Conservation (phyloP, 1,284 basidiomycete genomes). For the Ceratobasidium sp. region DNA sequence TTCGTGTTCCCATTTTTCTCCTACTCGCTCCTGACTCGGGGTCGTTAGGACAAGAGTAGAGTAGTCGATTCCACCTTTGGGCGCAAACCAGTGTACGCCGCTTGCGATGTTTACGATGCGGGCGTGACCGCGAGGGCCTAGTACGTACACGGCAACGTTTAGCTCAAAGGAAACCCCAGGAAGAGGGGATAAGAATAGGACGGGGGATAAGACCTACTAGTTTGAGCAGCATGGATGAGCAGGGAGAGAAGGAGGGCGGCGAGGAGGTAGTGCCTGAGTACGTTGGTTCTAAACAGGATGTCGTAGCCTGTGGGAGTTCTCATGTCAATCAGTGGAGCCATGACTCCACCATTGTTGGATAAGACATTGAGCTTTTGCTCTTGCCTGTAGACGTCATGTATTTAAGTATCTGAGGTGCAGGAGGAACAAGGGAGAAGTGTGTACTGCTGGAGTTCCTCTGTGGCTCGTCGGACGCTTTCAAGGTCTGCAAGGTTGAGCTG, state of each 20-base stretch:
- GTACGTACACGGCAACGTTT: too few relatives aligned
- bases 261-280: slow-evolving; percentile 61
- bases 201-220: neutral
- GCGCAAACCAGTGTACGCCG: neutral
- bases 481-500: slow-evolving; percentile 67
- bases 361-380: slow-evolving; percentile 60
- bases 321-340: slow-evolving; percentile 57
- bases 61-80: slow-evolving; percentile 17
- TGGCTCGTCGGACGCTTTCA: slow-evolving; percentile 59
- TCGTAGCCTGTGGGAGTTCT: slow-evolving; percentile 62
- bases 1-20: neutral
- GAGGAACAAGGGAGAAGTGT: slow-evolving; percentile 39
- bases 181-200: too few relatives aligned
- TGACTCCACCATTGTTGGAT: slow-evolving; percentile 67
- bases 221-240: slow-evolving; percentile 49
- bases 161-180: neutral
- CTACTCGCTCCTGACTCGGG: slow-evolving; percentile 6
- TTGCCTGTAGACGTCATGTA: slow-evolving; percentile 51
- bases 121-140: slow-evolving; percentile 7
- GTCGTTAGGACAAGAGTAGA: slow-evolving; percentile 15
- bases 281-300: slow-evolving; percentile 67
- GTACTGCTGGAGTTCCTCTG: slow-evolving; percentile 60
- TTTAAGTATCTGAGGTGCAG: neutral
- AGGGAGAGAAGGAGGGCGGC: slow-evolving; percentile 61
- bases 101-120: slow-evolving; percentile 19